Evolutionary conservation across 441 rosid species (phyloP), one percentile per base, ranked within the genome.

Genomic region (Macaranga tanarius): DNA sequence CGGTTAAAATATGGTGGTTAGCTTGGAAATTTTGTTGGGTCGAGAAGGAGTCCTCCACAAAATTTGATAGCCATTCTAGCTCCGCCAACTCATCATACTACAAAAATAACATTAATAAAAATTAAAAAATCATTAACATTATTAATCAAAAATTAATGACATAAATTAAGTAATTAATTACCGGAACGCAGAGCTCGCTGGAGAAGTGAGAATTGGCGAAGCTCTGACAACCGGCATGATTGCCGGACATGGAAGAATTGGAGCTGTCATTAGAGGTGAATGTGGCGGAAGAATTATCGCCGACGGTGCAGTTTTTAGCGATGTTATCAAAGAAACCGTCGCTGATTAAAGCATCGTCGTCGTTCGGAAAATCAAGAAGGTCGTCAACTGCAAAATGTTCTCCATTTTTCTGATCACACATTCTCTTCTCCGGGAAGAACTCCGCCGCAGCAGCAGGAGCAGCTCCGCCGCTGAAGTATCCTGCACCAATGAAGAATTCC

Each of bases 11-110:
- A 26, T 79, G 86, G 78, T 78, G 56, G 57, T 67, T 82, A 65
- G 77, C 73, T 51, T 86, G 88, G 7, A 83, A 71, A 56, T 76
- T 80, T 31, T 87, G 89, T 65, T 85, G 79, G 0, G 83, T 77
- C 16, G 92, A 79, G 84, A 88, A 90, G 0, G 95, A 90, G 72
- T 88, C 92, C 25, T 88, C 95, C 73, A 90, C 88, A 65, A 90
- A 90, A 82, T 86, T 88, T 22, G 95, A 90, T 3, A 90, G 90
- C 95, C 95, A 90, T 75, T 88, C 95, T 19, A 90, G 87, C 82
- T 90, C 91, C 7, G 89, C 91, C 89, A 88, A 34, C 55, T 90
- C 95, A 48, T 88, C 95, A 22, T 74, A 81, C 92, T 90, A 86
- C n/a, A n/a, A n/a, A n/a, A n/a, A n/a, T n/a, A n/a, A n/a, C n/a